Percentiles rank a stretch among this genome's conserved stretches.
These are phyloP conservation scores for Cavenderia fasciculata DNA, from an alignment of 78 protist genomes.

Conservation along the genomic window DNA sequence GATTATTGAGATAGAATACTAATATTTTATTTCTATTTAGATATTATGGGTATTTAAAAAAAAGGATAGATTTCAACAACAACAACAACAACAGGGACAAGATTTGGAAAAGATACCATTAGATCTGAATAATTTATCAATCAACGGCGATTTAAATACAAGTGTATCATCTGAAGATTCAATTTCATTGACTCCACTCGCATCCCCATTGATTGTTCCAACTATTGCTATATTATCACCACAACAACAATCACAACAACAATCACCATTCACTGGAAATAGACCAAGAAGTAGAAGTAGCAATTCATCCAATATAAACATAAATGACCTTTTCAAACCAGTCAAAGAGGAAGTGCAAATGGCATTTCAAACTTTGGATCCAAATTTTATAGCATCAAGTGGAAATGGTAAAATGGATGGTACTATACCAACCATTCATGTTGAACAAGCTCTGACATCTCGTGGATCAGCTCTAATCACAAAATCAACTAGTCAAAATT, in stretches of 20 bases:
- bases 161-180: background rate
- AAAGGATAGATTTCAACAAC: background rate
- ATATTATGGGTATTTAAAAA: slow-evolving; percentile 58
- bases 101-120: too few species aligned
- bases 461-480: too few species aligned
- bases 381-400: too few species aligned
- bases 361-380: slow-evolving; percentile 34
- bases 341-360: slow-evolving; percentile 39
- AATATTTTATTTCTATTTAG: background rate
- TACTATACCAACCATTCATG: too few species aligned
- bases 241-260: background rate
- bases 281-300: background rate
- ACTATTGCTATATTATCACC: background rate
- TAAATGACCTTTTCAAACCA: slow-evolving; percentile 52
- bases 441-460: too few species aligned
- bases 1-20: background rate
- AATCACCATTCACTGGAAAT: background rate
- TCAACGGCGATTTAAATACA: background rate
- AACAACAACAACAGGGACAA: background rate
- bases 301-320: slow-evolving; percentile 7
- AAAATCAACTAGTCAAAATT: too few species aligned
- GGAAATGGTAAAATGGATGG: too few species aligned
- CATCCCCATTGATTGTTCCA: background rate
- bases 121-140: background rate
- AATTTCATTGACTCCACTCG: too few species aligned